phyloP scores from a whole-genome alignment of 2,329 filamentous ascomycete genomes.

The Aspergillus phoenicis region DNA sequence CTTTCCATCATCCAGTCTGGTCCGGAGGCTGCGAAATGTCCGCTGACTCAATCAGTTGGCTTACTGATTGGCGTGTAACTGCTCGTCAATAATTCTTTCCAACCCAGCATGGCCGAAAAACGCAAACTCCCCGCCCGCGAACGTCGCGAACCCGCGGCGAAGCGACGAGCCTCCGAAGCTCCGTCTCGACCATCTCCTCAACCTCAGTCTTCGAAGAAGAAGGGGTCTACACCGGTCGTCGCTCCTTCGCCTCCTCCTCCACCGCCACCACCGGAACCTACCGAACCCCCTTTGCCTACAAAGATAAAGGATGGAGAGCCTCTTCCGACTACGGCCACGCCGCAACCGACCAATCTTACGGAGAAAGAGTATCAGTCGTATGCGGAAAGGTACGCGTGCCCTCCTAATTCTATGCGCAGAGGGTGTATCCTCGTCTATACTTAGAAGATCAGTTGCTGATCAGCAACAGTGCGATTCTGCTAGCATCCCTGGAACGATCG shows the following conservation, averaged over 20 bases:
- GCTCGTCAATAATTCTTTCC: background rate
- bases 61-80: background rate
- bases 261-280: conserved; percentile 33
- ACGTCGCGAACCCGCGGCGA: conserved; percentile 48
- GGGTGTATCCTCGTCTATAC: background rate
- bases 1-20: background rate
- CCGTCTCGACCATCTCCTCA: conserved; percentile 32
- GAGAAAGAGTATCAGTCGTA: conserved; percentile 61
- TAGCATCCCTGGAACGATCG: conserved; percentile 60
- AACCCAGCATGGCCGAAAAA: conserved; percentile 44
- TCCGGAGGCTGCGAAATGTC: conserved; percentile 12
- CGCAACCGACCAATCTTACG: conserved; percentile 53
- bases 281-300: conserved; percentile 51
- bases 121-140: conserved; percentile 47
- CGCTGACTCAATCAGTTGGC: background rate
- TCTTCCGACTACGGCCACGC: conserved; percentile 56
- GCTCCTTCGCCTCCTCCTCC: conserved; percentile 31
- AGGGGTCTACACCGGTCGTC: conserved; percentile 34
- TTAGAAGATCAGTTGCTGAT: conserved; percentile 17
- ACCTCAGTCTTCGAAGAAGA: conserved; percentile 36
- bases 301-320: conserved; percentile 56
- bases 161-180: conserved; percentile 47
- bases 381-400: conserved; percentile 52
- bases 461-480: conserved; percentile 55
- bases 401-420: background rate